Conservation (phyloP, 177 flowering plant genomes). For the Vitis hybrid region DNA sequence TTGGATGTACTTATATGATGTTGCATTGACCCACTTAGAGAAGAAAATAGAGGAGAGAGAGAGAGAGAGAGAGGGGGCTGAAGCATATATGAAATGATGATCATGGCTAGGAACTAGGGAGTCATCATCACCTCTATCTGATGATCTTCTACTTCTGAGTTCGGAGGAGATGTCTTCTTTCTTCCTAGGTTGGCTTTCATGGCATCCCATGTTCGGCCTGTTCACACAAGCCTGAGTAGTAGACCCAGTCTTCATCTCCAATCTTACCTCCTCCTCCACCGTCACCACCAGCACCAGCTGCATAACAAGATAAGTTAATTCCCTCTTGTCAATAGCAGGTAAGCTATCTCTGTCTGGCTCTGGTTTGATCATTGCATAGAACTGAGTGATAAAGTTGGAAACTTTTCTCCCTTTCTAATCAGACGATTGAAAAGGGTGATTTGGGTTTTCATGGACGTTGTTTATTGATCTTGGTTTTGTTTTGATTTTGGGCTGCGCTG, state of each 20-base stretch:
- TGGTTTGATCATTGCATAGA: no score
- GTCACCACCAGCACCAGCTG: slow-evolving; percentile 5
- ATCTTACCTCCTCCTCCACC: not conserved
- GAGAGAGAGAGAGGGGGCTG: slow-evolving; percentile 13
- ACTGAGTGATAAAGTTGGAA: no score
- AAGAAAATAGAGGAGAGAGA: slow-evolving; percentile 14
- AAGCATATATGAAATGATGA: slow-evolving; percentile 25
- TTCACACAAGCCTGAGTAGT: slow-evolving; percentile 19
- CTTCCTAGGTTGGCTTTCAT: slow-evolving; percentile 34
- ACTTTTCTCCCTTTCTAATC: no score
- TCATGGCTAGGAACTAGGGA: slow-evolving; percentile 16
- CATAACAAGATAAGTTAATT: not conserved
- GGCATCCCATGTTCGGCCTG: slow-evolving; percentile 27
- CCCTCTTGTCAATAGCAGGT: slow-evolving; percentile 13
- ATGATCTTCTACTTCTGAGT: slow-evolving; percentile 21
- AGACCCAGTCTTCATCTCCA: not conserved
- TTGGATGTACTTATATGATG: slow-evolving; percentile 42
- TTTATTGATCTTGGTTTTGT: not conserved
- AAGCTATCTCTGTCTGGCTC: slow-evolving; percentile 3
- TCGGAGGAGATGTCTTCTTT: slow-evolving; percentile 17
- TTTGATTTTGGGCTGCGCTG: not conserved
- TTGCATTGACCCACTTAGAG: slow-evolving; percentile 49
- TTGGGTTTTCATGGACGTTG: not conserved
- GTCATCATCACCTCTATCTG: slow-evolving; percentile 39
- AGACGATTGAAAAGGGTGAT: no score